Percentiles rank a stretch among this genome's conserved stretches.
These are phyloP conservation scores for Agrostemma githago DNA, from an alignment of 148 eudicot species.

Conservation along the genomic window DNA sequence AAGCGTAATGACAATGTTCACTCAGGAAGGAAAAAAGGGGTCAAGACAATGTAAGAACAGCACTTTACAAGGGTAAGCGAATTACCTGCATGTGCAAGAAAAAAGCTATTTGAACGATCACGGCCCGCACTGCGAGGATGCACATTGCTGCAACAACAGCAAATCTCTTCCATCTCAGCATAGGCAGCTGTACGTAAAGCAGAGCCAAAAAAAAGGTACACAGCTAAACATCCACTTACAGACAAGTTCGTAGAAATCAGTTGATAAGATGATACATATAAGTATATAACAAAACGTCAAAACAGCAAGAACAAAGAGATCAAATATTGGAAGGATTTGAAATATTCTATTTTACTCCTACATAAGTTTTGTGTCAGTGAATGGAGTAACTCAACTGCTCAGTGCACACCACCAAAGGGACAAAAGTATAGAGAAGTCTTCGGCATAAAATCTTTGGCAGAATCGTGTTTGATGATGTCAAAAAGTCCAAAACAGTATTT, in stretches of 20 bases:
- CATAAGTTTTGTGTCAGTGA: not conserved
- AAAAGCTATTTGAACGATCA: conserved; percentile 93
- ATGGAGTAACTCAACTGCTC: not conserved
- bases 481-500: too few species aligned
- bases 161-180: conserved; percentile 95
- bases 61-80: not conserved
- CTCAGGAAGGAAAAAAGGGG: not conserved
- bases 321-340: not conserved
- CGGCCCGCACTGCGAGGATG: conserved; percentile 90
- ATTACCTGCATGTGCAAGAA: conserved; percentile 88
- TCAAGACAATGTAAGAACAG: conserved; percentile 3
- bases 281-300: not conserved
- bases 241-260: not conserved
- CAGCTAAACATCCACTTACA: conserved; percentile 8
- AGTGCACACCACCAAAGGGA: not conserved
- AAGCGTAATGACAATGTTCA: not conserved
- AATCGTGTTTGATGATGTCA: not conserved
- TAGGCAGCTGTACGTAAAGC: conserved; percentile 54
- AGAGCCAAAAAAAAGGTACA: conserved; percentile 22
- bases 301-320: not conserved
- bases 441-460: not conserved
- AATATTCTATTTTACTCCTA: not conserved
- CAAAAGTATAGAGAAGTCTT: not conserved
- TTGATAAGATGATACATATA: not conserved
- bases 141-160: conserved; percentile 94